These are phyloP conservation scores for Pyrenophora tritici-repentis DNA, from an alignment of 2,329 filamentous ascomycete species.

Conservation along the genomic window DNA sequence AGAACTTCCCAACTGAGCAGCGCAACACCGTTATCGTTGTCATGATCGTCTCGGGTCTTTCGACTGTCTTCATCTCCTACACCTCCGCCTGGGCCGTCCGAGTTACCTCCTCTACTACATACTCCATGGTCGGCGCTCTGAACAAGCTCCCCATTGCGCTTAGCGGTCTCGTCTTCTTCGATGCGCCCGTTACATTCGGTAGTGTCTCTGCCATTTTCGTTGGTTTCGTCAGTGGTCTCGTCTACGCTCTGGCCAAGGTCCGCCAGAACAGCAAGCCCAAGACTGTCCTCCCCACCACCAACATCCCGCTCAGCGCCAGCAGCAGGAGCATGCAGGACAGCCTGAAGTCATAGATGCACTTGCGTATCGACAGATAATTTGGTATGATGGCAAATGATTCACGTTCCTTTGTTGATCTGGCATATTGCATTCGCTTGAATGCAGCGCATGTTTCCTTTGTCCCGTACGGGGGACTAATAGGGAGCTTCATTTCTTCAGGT, in stretches of 20 bases:
- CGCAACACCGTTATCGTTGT: conserved; percentile 81
- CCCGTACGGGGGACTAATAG: conserved; percentile 7
- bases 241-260: conserved; percentile 87
- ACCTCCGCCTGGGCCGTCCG: conserved; percentile 98
- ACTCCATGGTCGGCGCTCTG: conserved; percentile 96
- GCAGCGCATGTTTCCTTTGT: conserved; percentile 13
- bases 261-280: conserved; percentile 73
- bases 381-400: conserved; percentile 19
- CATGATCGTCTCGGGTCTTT: conserved; percentile 93
- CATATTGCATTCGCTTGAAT: conserved; percentile 27
- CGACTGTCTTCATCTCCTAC: conserved; percentile 98
- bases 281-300: conserved; percentile 68
- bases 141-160: conserved; percentile 98
- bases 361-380: conserved; percentile 7
- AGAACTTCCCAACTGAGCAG: conserved; percentile 84
- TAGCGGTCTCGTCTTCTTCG: conserved; percentile 92
- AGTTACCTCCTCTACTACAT: conserved; percentile 95
- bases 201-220: conserved; percentile 89
- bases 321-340: conserved; percentile 88
- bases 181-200: conserved; percentile 88
- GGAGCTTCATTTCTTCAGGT: conserved; percentile 21
- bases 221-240: conserved; percentile 88
- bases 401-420: conserved; percentile 14
- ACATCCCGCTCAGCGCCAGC: conserved; percentile 82
- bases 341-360: conserved; percentile 58